Conservation (phyloP, 2,329 filamentous ascomycete species). For the Grosmannia clavigera region DNA sequence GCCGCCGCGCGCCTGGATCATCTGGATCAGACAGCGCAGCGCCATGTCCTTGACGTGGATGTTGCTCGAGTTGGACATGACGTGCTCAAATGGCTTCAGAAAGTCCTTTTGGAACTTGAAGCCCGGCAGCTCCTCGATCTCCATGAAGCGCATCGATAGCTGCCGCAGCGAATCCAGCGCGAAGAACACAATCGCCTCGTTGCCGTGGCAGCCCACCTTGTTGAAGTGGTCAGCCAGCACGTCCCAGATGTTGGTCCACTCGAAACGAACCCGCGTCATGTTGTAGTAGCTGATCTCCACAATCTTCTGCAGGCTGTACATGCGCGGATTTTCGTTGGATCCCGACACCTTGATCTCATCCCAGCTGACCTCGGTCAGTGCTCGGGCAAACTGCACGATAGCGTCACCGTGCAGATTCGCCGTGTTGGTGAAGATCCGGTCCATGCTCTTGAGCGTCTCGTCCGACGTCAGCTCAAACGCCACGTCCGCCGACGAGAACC, state of each 20-base stretch:
- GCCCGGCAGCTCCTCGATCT: slow-evolving; percentile 90
- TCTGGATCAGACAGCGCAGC: slow-evolving; percentile 88
- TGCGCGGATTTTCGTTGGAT: slow-evolving; percentile 87
- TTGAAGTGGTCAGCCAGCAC: slow-evolving; percentile 98
- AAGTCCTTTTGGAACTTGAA: slow-evolving; percentile 99
- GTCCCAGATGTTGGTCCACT: slow-evolving; percentile 97
- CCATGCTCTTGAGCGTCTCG: slow-evolving; percentile 72
- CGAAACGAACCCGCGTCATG: slow-evolving; percentile 95
- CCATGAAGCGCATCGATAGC: slow-evolving; percentile 96
- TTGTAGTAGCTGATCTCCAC: slow-evolving; percentile 99
- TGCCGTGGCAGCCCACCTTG: slow-evolving; percentile 88
- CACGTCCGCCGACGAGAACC: slow-evolving; percentile 58
- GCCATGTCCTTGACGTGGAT: slow-evolving; percentile 97
- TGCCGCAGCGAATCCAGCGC: slow-evolving; percentile 91
- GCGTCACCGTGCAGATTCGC: slow-evolving; percentile 86
- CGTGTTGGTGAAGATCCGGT: slow-evolving; percentile 93
- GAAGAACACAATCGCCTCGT: slow-evolving; percentile 95
- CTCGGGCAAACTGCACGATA: slow-evolving; percentile 88
- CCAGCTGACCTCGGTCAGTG: slow-evolving; percentile 93
- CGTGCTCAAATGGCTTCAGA: slow-evolving; percentile 93
- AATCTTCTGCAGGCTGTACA: slow-evolving; percentile 94
- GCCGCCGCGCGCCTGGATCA: slow-evolving; percentile 94
- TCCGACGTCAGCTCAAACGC: slow-evolving; percentile 86
- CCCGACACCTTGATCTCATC: slow-evolving; percentile 97
- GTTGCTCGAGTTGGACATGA: slow-evolving; percentile 85